Evolutionary conservation across 2,329 filamentous ascomycete species (phyloP).

Genomic region (Apiospora arundinis): DNA sequence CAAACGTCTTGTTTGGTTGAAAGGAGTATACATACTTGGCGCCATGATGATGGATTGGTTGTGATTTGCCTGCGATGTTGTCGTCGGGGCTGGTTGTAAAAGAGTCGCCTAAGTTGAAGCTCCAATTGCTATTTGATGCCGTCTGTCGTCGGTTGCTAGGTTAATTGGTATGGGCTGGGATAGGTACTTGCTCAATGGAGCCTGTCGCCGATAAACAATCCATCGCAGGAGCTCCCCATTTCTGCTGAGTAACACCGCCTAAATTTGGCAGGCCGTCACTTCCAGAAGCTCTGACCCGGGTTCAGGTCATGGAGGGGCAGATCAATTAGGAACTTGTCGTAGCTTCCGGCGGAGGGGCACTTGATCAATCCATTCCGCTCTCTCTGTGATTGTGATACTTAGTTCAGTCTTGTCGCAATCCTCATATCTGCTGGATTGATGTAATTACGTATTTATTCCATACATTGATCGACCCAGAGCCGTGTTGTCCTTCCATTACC

Average conservation of each 20-base stretch:
- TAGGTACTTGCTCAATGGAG: neutral
- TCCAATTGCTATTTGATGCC: neutral
- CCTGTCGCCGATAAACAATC: conserved; percentile 27
- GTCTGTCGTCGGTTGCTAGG: neutral
- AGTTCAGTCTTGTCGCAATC: neutral
- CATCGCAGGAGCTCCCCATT: conserved; percentile 22
- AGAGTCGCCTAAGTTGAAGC: neutral
- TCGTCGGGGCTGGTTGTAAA: neutral
- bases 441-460: neutral
- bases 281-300: conserved; percentile 27
- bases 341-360: conserved; percentile 37
- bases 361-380: conserved; percentile 25
- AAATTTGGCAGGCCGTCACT: conserved; percentile 28
- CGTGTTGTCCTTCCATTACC: neutral
- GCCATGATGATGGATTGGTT: conserved; percentile 30
- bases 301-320: conserved; percentile 23
- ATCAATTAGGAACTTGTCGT: too few species aligned
- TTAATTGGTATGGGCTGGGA: neutral
- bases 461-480: neutral
- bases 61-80: neutral
- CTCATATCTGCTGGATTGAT: neutral
- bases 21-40: conserved; percentile 30
- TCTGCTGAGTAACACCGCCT: conserved; percentile 30
- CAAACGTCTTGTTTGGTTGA: neutral
- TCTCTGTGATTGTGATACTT: neutral